phyloP scores from a whole-genome alignment of 2,329 filamentous ascomycete genomes.

The Tolypocladium ophioglossoides region DNA sequence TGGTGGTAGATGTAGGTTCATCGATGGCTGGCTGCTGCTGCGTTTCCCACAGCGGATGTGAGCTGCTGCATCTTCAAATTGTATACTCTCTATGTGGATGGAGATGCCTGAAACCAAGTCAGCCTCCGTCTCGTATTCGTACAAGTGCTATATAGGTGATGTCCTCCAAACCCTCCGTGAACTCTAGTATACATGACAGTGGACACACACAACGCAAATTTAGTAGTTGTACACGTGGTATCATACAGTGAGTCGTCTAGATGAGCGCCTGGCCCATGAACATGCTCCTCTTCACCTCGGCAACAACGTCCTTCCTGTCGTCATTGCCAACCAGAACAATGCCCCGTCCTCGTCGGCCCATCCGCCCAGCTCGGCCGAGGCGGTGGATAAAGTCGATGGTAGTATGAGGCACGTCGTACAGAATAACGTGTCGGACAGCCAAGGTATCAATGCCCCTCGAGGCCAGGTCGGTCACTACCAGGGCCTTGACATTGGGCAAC shows the following conservation, averaged over 20 bases:
- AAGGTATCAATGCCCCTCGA: constrained; percentile 92
- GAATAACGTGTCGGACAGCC: constrained; percentile 78
- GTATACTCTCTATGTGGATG: background rate
- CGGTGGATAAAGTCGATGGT: constrained; percentile 98
- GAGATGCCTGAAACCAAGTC: background rate
- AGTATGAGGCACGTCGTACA: constrained; percentile 96
- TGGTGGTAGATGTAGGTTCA: background rate
- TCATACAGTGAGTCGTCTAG: background rate
- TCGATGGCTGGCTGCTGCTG: background rate
- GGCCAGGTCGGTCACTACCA: constrained; percentile 89
- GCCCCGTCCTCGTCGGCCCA: constrained; percentile 81
- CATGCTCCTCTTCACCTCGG: constrained; percentile 85
- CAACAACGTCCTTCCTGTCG: constrained; percentile 81
- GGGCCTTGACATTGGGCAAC: constrained; percentile 72
- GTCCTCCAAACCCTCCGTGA: background rate
- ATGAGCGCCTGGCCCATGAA: constrained; percentile 71
- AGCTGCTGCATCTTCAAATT: too few relatives aligned
- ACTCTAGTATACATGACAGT: background rate
- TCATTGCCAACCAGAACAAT: constrained; percentile 85
- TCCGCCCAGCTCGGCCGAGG: constrained; percentile 80
- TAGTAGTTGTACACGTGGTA: background rate
- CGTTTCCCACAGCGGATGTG: background rate
- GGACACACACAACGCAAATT: background rate
- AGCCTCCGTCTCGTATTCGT: background rate
- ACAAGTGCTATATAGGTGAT: background rate